Percentiles rank a stretch among this genome's conserved stretches.
phyloP scores from a whole-genome alignment of 495 filamentous ascomycete species.

The Xylaria intraflava region DNA sequence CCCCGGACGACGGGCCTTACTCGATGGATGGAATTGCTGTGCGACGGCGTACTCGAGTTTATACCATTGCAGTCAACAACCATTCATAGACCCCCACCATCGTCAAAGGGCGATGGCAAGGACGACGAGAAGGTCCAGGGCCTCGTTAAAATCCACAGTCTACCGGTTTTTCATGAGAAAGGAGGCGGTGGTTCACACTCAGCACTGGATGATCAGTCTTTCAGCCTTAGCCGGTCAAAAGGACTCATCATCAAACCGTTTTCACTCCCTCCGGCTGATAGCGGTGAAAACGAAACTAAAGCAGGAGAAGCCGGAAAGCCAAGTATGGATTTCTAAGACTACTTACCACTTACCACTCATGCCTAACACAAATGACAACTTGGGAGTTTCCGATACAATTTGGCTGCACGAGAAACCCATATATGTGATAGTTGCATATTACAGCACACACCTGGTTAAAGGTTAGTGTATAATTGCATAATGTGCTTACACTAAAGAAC shows the following conservation, averaged over 20 bases:
- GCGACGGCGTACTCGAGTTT: conserved; percentile 82
- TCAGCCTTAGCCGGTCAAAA: conserved; percentile 74
- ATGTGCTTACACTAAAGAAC: neutral
- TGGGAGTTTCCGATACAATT: neutral
- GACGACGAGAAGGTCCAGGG: conserved; percentile 77
- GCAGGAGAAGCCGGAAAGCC: conserved; percentile 30
- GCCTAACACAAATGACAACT: neutral
- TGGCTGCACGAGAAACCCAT: neutral
- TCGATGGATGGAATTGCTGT: conserved; percentile 81
- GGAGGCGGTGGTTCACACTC: conserved; percentile 65
- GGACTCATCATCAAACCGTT: conserved; percentile 80
- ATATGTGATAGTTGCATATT: neutral
- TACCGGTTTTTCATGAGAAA: conserved; percentile 82
- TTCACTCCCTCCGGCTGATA: conserved; percentile 82
- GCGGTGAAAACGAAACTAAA: conserved; percentile 64
- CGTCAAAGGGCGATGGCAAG: conserved; percentile 38
- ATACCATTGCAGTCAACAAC: conserved; percentile 71
- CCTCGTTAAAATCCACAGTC: conserved; percentile 69
- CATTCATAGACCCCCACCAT: conserved; percentile 42
- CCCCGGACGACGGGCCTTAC: conserved; percentile 71
- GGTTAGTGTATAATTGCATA: neutral
- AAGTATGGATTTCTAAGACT: conserved; percentile 58
- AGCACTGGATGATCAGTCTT: conserved; percentile 81
- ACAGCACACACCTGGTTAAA: neutral
- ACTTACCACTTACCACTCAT: no score